Evolutionary conservation across 2,329 filamentous ascomycete species (phyloP), one percentile per base, ranked within the genome.

Genomic region (Nigrospora osmanthi): DNA sequence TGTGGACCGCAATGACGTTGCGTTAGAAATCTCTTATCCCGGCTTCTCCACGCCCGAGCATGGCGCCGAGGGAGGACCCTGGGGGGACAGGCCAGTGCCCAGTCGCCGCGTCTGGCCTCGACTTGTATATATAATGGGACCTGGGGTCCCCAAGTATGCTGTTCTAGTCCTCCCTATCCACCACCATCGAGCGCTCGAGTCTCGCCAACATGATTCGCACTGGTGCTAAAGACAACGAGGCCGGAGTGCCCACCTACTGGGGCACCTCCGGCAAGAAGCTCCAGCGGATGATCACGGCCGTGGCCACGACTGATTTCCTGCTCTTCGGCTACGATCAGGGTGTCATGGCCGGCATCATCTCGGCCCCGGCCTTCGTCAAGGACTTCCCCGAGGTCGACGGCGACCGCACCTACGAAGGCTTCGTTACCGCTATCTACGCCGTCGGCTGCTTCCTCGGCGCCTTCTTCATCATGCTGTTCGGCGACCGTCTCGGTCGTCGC

Each of bases 401-500:
- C 13, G 45, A 64, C 49, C 54, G 50, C 43, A 61, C 52, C 38
- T 63, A 57, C 52, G 57, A 64, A 47, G 62, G 61, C 28, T 64
- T 67, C 40, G 64, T 71, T 37, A 62, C 61, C 1, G 64, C 66
- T 11, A 66, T 69, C 46, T 69, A 69, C 48, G 66, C 66, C 6
- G 58, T 68, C 38, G 68, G 67, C 32, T 70, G 68, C 52, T 63
- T 71, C 40, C 45, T 65, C 16, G 69, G 68, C 43, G 67, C 66
- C 34, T 53, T 64, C 9, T 62, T 64, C 19, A 65, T 65, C 16
- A 55, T 69, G n/a, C 47, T 55, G 9, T 56, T 75, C 16, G 76
- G 76, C 13, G 76, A 81, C 52, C 62, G 69, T 33, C 69, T 80
- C 32, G 78, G 77, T 15, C 69, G 78, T 32, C 71, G 74, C 49